phyloP scores from a whole-genome alignment of 2,329 filamentous ascomycete genomes.

The Aspergillus fructus region DNA sequence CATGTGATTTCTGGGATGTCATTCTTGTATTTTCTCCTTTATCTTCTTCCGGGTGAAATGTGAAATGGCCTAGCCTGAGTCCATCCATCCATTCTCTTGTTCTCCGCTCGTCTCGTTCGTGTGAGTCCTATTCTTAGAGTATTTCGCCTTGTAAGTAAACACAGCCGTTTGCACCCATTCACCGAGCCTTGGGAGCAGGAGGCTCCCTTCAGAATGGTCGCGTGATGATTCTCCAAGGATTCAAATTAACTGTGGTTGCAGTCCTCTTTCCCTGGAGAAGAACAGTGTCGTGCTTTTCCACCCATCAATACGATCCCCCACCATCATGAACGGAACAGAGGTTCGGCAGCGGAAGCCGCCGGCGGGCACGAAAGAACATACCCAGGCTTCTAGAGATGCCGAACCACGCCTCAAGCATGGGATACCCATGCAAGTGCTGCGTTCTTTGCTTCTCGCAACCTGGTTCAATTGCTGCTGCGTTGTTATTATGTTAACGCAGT shows the following conservation, averaged over 20 bases:
- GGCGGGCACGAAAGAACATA: conserved; percentile 16
- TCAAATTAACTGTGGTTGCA: conserved; percentile 2
- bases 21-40: conserved; percentile 1
- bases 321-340: conserved; percentile 33
- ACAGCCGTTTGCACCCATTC: conserved; percentile 7
- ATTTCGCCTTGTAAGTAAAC: conserved; percentile 7
- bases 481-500: conserved; percentile 54
- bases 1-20: conserved; percentile 6
- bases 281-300: background rate
- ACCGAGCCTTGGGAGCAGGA: background rate
- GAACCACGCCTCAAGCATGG: conserved; percentile 47
- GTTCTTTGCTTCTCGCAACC: conserved; percentile 43
- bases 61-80: conserved; percentile 4
- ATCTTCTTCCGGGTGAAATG: background rate
- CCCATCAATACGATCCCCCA: background rate
- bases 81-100: conserved; percentile 4
- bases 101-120: background rate
- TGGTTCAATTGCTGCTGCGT: conserved; percentile 47
- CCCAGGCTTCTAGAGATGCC: conserved; percentile 22
- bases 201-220: background rate
- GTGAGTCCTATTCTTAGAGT: background rate
- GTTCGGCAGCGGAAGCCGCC: conserved; percentile 32
- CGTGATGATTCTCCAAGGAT: conserved; percentile 1
- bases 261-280: background rate
- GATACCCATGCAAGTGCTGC: conserved; percentile 44